These are phyloP conservation scores for Remersonia thermophila DNA, from an alignment of 2,329 filamentous ascomycete genomes.

Conservation along the genomic window DNA sequence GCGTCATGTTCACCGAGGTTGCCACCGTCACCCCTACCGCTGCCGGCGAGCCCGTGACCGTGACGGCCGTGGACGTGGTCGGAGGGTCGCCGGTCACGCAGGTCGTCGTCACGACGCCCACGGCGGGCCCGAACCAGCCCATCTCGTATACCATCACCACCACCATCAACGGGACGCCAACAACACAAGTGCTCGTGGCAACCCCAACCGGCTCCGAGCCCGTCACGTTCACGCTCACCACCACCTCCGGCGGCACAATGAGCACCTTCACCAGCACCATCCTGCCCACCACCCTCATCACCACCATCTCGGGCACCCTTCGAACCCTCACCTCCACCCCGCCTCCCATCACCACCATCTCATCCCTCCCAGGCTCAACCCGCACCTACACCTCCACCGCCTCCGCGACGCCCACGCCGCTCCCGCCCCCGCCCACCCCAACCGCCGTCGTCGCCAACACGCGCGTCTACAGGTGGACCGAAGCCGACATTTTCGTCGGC, in stretches of 20 bases:
- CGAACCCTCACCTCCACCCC: conserved; percentile 22
- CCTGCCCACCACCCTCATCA: conserved; percentile 15
- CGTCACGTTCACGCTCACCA: conserved; percentile 18
- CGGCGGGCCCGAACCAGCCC: conserved; percentile 14
- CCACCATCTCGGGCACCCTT: conserved; percentile 19
- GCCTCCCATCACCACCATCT: conserved; percentile 14
- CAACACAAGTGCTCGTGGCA: conserved; percentile 17
- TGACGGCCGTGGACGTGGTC: conserved; percentile 10
- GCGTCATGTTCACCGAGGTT: conserved; percentile 8
- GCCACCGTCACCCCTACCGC: conserved; percentile 9
- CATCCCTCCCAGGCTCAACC: conserved; percentile 16
- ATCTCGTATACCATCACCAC: conserved; percentile 17
- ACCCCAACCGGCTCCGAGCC: conserved; percentile 17
- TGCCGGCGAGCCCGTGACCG: conserved; percentile 10
- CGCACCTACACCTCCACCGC: conserved; percentile 16
- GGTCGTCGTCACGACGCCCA: conserved; percentile 13
- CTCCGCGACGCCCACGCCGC: conserved; percentile 6
- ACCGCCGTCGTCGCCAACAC: conserved; percentile 13
- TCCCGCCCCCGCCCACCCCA: not conserved
- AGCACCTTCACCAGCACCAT: conserved; percentile 18
- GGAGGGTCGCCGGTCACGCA: conserved; percentile 14
- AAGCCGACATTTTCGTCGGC: conserved; percentile 27
- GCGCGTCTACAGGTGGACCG: conserved; percentile 17
- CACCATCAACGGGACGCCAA: conserved; percentile 17
- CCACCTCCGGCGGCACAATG: conserved; percentile 11